These are phyloP conservation scores for Trichosphaerium sp. DNA, from an alignment of 78 protist genomes.

Conservation along the genomic window DNA sequence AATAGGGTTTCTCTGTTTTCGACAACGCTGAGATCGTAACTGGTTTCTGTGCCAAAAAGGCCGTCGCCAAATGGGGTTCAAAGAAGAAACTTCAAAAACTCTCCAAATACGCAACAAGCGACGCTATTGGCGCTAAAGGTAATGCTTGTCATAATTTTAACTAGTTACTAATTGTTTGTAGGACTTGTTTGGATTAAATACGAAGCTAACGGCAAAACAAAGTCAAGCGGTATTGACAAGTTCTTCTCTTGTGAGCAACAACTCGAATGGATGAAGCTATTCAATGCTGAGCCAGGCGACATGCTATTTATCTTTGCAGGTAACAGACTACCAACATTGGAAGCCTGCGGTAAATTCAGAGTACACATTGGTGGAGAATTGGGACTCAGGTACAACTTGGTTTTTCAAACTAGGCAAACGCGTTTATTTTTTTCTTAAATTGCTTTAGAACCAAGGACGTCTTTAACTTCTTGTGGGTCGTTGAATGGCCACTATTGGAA, in stretches of 20 bases:
- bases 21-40: background rate
- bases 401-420: background rate
- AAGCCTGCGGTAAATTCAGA: background rate
- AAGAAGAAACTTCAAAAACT: background rate
- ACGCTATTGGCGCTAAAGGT: background rate
- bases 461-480: constrained; percentile 72
- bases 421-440: background rate
- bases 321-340: background rate
- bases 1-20: background rate
- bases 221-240: background rate
- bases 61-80: too few species aligned
- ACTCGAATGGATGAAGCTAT: background rate
- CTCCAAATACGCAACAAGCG: background rate
- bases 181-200: background rate
- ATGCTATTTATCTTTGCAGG: background rate
- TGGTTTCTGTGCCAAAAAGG: background rate
- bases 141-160: background rate
- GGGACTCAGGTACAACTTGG: background rate
- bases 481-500: constrained; percentile 79
- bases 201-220: background rate
- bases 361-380: background rate
- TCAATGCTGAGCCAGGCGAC: background rate
- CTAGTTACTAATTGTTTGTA: background rate
- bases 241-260: background rate
- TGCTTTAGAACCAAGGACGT: constrained; percentile 4